These are phyloP conservation scores for Elongisporangium anandrum DNA, from an alignment of 352 stramenopile genomes.

Conservation along the genomic window DNA sequence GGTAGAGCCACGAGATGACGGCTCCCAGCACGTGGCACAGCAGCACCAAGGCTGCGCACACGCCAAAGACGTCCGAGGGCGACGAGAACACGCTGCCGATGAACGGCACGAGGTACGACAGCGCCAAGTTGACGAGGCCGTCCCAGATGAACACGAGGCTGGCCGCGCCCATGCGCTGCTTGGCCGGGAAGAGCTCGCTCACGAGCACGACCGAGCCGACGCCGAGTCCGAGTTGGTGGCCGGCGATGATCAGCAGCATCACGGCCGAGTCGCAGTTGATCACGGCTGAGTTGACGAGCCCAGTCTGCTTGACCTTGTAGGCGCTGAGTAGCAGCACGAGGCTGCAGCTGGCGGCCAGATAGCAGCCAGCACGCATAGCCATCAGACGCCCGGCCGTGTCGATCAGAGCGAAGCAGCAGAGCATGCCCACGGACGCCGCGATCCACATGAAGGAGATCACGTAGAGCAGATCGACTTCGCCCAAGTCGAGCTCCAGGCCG, in stretches of 20 bases:
- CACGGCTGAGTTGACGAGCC: slow-evolving; percentile 41
- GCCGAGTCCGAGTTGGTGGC: slow-evolving; percentile 60
- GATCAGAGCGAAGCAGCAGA: slow-evolving; percentile 59
- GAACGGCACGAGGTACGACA: slow-evolving; percentile 30
- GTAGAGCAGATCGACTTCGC: slow-evolving; percentile 42
- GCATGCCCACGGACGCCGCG: slow-evolving; percentile 37
- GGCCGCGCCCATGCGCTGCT: slow-evolving; percentile 53
- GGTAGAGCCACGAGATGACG: slow-evolving; percentile 54
- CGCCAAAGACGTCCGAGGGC: slow-evolving; percentile 26
- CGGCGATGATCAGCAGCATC: slow-evolving; percentile 56
- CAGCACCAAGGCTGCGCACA: slow-evolving; percentile 36
- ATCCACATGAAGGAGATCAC: slow-evolving; percentile 36
- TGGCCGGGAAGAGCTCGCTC: slow-evolving; percentile 70
- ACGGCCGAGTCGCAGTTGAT: slow-evolving; percentile 25
- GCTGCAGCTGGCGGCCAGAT: slow-evolving; percentile 39
- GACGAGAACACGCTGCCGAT: slow-evolving; percentile 24
- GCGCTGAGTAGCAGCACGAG: slow-evolving; percentile 44
- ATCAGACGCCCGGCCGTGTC: slow-evolving; percentile 51
- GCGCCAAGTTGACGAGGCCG: slow-evolving; percentile 29
- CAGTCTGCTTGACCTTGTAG: slow-evolving; percentile 26
- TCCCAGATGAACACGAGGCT: slow-evolving; percentile 71
- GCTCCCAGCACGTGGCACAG: slow-evolving; percentile 38
- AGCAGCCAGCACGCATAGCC: slow-evolving; percentile 53
- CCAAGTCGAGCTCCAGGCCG: slow-evolving; percentile 47
- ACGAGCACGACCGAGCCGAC: slow-evolving; percentile 51